Evolutionary conservation across 805 yeast genomes (phyloP).

Genomic region (Wickerhamomyces canadensis): DNA sequence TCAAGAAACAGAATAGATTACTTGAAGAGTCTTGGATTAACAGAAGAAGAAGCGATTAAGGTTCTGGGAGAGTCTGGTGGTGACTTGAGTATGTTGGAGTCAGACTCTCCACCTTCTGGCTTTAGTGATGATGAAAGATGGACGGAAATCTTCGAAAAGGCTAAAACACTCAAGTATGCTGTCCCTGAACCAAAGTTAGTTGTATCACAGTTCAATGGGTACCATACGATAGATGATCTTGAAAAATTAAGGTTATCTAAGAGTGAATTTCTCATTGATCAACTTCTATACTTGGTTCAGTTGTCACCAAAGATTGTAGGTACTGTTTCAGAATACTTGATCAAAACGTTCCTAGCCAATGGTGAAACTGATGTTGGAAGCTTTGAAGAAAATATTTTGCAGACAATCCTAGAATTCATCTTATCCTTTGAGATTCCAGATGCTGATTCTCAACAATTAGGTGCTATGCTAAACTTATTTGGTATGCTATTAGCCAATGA

Average conservation of each 20-base stretch:
- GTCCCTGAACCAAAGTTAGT: constrained; percentile 25
- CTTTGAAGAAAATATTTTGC: constrained; percentile 32
- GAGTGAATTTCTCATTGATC: constrained; percentile 30
- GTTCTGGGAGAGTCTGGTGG: constrained; percentile 30
- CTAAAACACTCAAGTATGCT: constrained; percentile 20
- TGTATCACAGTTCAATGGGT: constrained; percentile 32
- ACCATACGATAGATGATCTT: constrained; percentile 35
- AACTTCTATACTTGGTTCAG: constrained; percentile 38
- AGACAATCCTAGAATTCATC: constrained; percentile 30
- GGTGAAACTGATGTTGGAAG: constrained; percentile 28
- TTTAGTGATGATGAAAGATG: constrained; percentile 26
- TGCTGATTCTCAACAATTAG: constrained; percentile 24
- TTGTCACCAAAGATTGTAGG: constrained; percentile 34
- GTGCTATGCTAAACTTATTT: constrained; percentile 38
- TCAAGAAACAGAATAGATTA: constrained; percentile 31
- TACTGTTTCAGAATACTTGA: constrained; percentile 35
- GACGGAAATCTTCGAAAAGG: constrained; percentile 17
- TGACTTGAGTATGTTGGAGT: constrained; percentile 22
- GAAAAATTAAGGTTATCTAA: constrained; percentile 32
- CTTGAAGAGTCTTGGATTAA: constrained; percentile 26
- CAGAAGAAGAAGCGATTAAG: constrained; percentile 25
- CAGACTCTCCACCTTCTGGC: constrained; percentile 19
- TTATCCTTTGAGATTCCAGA: constrained; percentile 30
- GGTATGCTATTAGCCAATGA: constrained; percentile 37
- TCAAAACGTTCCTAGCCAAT: constrained; percentile 28